A percentile compares a stretch with the other conserved stretches of the same genome.
Conservation (phyloP, 139 green algal genomes). For the Auxenochlorella pyrenoidosa region DNA sequence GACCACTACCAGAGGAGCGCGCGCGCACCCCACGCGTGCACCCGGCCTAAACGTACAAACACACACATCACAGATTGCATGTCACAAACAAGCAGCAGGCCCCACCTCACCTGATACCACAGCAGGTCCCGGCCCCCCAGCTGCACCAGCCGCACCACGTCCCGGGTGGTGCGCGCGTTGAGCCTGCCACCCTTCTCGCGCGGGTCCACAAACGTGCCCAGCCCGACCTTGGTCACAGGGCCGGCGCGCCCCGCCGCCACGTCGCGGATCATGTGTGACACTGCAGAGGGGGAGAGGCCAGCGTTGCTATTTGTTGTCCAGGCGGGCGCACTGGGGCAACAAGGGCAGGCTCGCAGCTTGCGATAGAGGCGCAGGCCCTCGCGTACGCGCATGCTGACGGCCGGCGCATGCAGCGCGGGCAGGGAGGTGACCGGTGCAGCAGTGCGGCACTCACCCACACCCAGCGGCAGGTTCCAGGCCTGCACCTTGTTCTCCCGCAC, state of each 20-base stretch:
- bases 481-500: slow-evolving; percentile 32
- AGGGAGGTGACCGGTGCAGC: no score
- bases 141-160: slow-evolving; percentile 45
- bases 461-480: slow-evolving; percentile 60
- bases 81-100: not conserved
- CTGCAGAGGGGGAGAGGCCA: slow-evolving; percentile 22
- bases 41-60: no score
- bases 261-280: slow-evolving; percentile 61
- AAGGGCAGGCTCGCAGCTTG: no score
- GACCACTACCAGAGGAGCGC: no score
- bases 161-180: slow-evolving; percentile 28
- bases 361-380: no score
- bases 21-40: no score
- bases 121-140: slow-evolving; percentile 48
- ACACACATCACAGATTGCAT: no score
- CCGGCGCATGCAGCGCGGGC: no score
- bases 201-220: slow-evolving; percentile 66
- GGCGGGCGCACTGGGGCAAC: no score
- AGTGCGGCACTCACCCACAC: slow-evolving; percentile 48
- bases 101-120: slow-evolving; percentile 45
- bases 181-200: slow-evolving; percentile 57
- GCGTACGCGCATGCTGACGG: no score
- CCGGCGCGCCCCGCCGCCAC: slow-evolving; percentile 48
- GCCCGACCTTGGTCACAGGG: slow-evolving; percentile 46
- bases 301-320: no score